phyloP scores from a whole-genome alignment of 352 stramenopile genomes.

The Phytophthora vignae region DNA sequence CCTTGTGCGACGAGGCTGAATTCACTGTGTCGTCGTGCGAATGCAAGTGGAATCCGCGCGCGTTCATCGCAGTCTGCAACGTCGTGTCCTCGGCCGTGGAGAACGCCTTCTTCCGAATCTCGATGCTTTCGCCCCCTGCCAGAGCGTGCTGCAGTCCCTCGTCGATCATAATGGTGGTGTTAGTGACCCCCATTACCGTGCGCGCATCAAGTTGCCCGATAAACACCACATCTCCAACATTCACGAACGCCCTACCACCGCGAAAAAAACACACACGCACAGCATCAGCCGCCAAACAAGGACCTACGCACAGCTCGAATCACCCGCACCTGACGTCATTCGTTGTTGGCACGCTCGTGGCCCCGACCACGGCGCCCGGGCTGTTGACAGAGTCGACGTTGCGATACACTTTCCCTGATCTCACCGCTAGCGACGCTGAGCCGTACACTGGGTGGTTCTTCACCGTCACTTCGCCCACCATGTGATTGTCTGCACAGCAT shows the following conservation, averaged over 20 bases:
- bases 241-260: constrained; percentile 46
- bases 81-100: constrained; percentile 54
- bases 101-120: constrained; percentile 55
- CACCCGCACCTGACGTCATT: constrained; percentile 48
- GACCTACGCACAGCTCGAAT: not conserved
- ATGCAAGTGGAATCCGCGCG: constrained; percentile 53
- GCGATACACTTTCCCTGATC: constrained; percentile 57
- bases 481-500: constrained; percentile 55
- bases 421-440: constrained; percentile 61
- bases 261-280: too few species aligned
- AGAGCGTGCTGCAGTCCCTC: constrained; percentile 58
- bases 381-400: constrained; percentile 44
- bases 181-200: constrained; percentile 55
- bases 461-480: constrained; percentile 63
- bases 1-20: constrained; percentile 39
- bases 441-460: constrained; percentile 66
- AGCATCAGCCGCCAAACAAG: too few species aligned
- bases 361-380: constrained; percentile 45
- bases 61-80: constrained; percentile 55
- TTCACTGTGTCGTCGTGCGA: constrained; percentile 58
- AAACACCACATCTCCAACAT: constrained; percentile 60
- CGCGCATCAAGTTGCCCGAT: constrained; percentile 60
- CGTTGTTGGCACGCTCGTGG: constrained; percentile 48
- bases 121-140: constrained; percentile 48
- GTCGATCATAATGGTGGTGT: constrained; percentile 52